Conservation (phyloP, 2,329 filamentous ascomycete species). For the Colletotrichum coccodes region DNA sequence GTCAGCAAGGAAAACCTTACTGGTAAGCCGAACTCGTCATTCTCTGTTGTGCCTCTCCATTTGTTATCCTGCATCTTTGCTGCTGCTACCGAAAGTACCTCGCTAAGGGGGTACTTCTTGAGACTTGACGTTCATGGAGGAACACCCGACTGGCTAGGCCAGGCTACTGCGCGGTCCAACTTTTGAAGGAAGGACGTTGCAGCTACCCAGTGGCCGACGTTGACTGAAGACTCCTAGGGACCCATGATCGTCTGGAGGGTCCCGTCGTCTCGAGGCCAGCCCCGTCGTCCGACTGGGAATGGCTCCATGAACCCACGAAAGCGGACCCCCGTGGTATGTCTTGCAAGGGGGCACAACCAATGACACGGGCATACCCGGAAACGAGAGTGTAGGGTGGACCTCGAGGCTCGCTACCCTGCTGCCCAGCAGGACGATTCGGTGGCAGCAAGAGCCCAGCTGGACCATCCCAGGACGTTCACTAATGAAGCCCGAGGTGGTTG, state of each 20-base stretch:
- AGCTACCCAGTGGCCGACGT: background rate
- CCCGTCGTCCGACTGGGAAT: background rate
- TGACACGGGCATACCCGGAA: slow-evolving; percentile 17
- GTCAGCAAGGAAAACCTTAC: slow-evolving; percentile 22
- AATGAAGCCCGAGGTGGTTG: slow-evolving; percentile 2
- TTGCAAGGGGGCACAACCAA: background rate
- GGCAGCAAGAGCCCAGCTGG: background rate
- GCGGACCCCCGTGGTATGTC: background rate
- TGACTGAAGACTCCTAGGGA: background rate
- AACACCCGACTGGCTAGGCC: background rate
- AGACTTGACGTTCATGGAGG: background rate
- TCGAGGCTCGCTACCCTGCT: slow-evolving; percentile 11
- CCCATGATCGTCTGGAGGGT: background rate
- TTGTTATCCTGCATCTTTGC: slow-evolving; percentile 19
- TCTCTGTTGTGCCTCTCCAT: background rate
- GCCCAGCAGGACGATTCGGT: slow-evolving; percentile 4
- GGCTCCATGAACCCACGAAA: background rate
- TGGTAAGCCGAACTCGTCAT: slow-evolving; percentile 15
- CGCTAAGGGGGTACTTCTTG: slow-evolving; percentile 1
- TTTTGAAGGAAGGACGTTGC: background rate
- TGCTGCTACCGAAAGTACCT: background rate
- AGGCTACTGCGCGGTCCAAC: background rate
- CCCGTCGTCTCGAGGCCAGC: background rate
- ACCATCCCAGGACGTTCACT: background rate
- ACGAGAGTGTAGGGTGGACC: slow-evolving; percentile 18